These are phyloP conservation scores for Cucurbita maxima DNA, from an alignment of 306 rosid genomes.

Conservation along the genomic window DNA sequence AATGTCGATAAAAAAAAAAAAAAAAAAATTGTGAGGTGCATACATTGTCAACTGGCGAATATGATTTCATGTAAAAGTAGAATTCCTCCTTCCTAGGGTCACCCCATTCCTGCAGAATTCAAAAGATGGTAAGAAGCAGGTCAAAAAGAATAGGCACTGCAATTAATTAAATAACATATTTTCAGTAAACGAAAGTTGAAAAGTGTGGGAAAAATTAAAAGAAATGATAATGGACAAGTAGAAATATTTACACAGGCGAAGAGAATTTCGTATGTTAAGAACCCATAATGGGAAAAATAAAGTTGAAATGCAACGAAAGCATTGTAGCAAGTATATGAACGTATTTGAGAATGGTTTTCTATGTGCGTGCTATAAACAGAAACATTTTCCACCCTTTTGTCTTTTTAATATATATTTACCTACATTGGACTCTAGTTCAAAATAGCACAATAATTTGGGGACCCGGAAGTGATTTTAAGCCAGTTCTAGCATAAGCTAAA, in stretches of 20 bases:
- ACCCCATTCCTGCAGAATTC: slow-evolving; percentile 86
- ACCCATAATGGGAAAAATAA: neutral
- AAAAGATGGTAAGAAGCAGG: slow-evolving; percentile 3
- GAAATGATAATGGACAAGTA: neutral
- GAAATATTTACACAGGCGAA: neutral
- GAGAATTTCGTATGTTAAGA: neutral
- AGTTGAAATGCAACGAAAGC: no score
- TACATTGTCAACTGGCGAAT: slow-evolving; percentile 92
- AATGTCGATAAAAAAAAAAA: neutral
- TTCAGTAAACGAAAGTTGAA: neutral
- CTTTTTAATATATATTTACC: neutral
- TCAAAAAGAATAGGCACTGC: neutral
- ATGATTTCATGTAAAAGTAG: slow-evolving; percentile 91
- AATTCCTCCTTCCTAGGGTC: slow-evolving; percentile 86
- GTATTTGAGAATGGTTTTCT: no score
- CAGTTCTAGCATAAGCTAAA: neutral
- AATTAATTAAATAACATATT: neutral
- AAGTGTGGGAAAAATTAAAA: neutral
- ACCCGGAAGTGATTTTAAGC: neutral
- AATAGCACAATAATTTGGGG: neutral
- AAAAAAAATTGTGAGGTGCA: slow-evolving; percentile 17
- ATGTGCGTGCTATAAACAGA: neutral
- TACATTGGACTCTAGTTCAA: neutral
- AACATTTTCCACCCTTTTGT: neutral
- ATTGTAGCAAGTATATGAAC: no score